These are phyloP conservation scores for Starmerella scarabaei DNA, from an alignment of 805 yeast species.

Conservation along the genomic window DNA sequence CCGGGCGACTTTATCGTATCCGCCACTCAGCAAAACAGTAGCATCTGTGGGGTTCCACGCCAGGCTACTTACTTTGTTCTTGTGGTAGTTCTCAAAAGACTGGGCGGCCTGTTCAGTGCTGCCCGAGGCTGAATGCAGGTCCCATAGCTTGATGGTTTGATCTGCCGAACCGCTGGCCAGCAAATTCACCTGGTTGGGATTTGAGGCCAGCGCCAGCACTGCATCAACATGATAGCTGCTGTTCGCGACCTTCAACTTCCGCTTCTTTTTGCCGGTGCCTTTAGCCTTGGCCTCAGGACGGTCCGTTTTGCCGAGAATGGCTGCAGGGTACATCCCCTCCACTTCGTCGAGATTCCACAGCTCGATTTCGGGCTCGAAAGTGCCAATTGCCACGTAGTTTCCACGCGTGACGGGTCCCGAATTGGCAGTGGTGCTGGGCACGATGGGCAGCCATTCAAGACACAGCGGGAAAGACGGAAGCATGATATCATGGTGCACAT, in stretches of 20 bases:
- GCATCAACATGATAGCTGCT: constrained; percentile 90
- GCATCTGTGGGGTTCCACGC: constrained; percentile 60
- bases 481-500: constrained; percentile 94
- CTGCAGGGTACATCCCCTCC: constrained; percentile 90
- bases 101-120: constrained; percentile 47
- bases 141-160: constrained; percentile 91
- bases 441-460: constrained; percentile 79
- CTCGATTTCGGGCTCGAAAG: constrained; percentile 95
- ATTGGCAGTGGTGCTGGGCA: constrained; percentile 25
- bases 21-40: constrained; percentile 66
- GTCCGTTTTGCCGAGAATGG: constrained; percentile 62
- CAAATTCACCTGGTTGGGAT: constrained; percentile 65
- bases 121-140: constrained; percentile 44
- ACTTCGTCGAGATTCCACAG: constrained; percentile 89
- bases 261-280: constrained; percentile 32
- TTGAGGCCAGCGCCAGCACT: constrained; percentile 73
- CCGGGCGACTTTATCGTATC: constrained; percentile 67
- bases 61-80: constrained; percentile 70
- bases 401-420: constrained; percentile 52
- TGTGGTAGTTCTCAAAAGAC: constrained; percentile 56
- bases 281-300: constrained; percentile 24
- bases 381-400: constrained; percentile 91
- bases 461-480: constrained; percentile 93
- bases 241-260: constrained; percentile 39
- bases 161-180: constrained; percentile 94